Evolutionary conservation across 805 yeast species (phyloP), one percentile per base, ranked within the genome.

Genomic region (Naumovozyma baii): DNA sequence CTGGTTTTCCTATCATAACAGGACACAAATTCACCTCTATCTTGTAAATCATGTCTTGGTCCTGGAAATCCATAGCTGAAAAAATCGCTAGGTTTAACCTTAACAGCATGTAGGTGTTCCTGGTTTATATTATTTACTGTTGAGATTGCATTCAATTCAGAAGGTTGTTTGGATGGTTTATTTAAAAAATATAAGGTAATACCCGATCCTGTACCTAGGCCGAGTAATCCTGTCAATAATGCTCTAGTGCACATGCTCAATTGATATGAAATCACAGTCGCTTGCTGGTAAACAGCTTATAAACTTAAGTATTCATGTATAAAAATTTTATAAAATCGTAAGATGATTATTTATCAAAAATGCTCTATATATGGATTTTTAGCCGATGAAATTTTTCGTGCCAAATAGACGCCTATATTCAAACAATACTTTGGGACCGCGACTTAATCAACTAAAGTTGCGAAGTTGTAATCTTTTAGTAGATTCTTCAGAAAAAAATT

Each of bases 1-100:
- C 88, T 72, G 26, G 78, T 82, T 45, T 79, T 73, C 48, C 98
- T 73, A 56, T 92, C 90, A 61, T 78, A 92, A 50, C 92, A 84
- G 39, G 92, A 76, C 15, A 90, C 74, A 59, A 81, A 92, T 63
- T 87, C 96, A 41, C 70, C 68, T 45, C 85, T 70, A 9, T 68
- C 74, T 41, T 76, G 76, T 42, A 90, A 62, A 56, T 92, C 98
- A 59, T 86, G 94, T 25, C 83, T 72, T 0, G 97, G 97, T 1
- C 96, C 95, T 0, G 97, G 98, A 54, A 84, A 86, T 3, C 98
- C 98, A 57, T 83, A 88, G 51, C 80, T 78, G 68, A 87, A 88
- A 64, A 83, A 87, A 5, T 69, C 94, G 17, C 75, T 72, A 0
- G 97, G 98, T 43, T 76, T 70, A 9, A 29, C 13, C 15, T 29